Base-by-base conservation (phyloP, 2,329 filamentous ascomycete genomes). In the Lanzia echinophila region DNA sequence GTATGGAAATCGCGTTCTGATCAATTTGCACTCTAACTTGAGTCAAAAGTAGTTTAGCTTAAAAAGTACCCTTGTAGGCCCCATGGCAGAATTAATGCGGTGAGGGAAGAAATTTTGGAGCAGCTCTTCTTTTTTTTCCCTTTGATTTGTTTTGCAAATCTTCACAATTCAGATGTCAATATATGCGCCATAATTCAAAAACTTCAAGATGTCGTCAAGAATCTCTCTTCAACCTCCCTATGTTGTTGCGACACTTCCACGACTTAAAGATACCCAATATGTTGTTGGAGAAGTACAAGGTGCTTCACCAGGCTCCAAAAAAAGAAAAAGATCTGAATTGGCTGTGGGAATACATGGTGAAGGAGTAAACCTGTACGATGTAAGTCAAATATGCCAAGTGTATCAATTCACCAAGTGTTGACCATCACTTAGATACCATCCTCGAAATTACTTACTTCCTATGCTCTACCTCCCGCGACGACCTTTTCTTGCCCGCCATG, bases 191-290 rank as follows among this genome's bases (percentile, higher is more conserved):
- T 48, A 41, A 33, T 53, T 22, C 28, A 48, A 48, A 20, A 31
- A 32, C 19, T 31, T 15, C 3, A 48, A 42, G n/a, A 69, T 69
- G 67, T 63, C 67, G 34, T 65, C 66, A 43, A 78, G 79, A 59
- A 81, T 83, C 63, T 78, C 79, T 58, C 77, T 86, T 53, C 80
- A 84, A 66, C 77, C 77, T 70, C 82, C 83, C n/a, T 84, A 81
- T 64, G 76, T 83, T 56, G 71, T 86, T 58, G 79, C 81, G 33
- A 71, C 79, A 8, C 71, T 86, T 44, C 81, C 83, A 11, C 72
- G 75, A 41, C 81, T 82, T 2, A 73, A 84, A 47, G 79, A 82
- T 58, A 76, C 73, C 53, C 73, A 71, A 54, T 83, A 79, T 67
- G 75, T 78, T 36, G 78, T 82, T 12, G 75, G 79, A 59, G 80